Evolutionary conservation across 2,329 filamentous ascomycete species (phyloP).

Genomic region (Dothistroma septosporum): DNA sequence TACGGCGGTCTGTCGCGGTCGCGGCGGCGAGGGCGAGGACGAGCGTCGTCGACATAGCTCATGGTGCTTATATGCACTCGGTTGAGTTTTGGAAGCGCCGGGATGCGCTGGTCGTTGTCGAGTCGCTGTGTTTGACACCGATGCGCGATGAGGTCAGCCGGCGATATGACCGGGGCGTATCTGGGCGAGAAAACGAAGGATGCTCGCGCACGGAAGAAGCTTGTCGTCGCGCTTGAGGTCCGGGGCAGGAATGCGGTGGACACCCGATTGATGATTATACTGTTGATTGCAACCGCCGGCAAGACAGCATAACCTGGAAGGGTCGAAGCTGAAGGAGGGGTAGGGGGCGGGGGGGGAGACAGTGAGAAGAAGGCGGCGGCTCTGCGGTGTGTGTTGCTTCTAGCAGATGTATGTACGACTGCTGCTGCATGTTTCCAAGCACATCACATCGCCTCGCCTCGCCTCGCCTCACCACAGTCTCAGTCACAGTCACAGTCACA

Average conservation of each 20-base stretch:
- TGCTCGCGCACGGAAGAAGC: not conserved
- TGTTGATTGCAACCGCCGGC: not conserved
- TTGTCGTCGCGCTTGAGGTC: not conserved
- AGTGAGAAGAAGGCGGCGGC: too few species aligned
- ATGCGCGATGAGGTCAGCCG: slow-evolving; percentile 4
- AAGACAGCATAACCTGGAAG: too few species aligned
- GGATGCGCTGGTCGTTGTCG: not conserved
- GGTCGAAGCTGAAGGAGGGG: too few species aligned
- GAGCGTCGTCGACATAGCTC: slow-evolving; percentile 5
- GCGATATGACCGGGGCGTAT: not conserved
- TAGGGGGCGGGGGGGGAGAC: too few species aligned
- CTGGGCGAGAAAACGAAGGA: not conserved
- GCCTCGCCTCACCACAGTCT: too few species aligned
- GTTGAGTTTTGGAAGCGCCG: not conserved
- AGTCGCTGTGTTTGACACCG: not conserved
- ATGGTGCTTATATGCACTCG: slow-evolving; percentile 1
- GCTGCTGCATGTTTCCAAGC: too few species aligned
- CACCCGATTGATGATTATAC: not conserved
- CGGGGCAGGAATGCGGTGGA: not conserved
- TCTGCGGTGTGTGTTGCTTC: too few species aligned
- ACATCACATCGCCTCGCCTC: too few species aligned
- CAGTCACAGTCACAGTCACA: too few species aligned
- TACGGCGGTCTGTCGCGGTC: slow-evolving; percentile 6
- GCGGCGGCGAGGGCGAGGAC: slow-evolving; percentile 3
- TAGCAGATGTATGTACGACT: too few species aligned